Evolutionary conservation across 2,329 filamentous ascomycete species (phyloP).

Genomic region (Claviceps fusiformis): DNA sequence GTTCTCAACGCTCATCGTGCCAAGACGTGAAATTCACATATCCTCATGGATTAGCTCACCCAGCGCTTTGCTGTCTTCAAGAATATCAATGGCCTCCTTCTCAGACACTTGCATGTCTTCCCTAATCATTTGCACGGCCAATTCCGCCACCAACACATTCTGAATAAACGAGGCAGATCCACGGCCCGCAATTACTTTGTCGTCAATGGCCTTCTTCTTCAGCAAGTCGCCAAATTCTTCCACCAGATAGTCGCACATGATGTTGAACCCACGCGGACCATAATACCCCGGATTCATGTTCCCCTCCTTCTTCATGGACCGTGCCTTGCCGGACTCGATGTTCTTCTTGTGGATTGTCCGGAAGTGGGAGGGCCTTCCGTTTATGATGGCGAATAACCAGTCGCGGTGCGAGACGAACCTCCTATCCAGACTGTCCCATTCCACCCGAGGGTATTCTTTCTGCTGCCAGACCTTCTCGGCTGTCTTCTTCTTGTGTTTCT

Average conservation of each 20-base stretch:
- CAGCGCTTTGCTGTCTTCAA: constrained; percentile 53
- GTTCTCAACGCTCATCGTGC: not conserved
- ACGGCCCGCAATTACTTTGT: constrained; percentile 51
- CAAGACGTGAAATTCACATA: constrained; percentile 8
- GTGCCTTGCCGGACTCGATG: constrained; percentile 42
- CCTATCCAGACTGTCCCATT: constrained; percentile 49
- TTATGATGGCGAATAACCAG: constrained; percentile 45
- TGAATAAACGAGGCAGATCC: constrained; percentile 59
- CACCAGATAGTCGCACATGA: constrained; percentile 60
- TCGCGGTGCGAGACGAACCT: constrained; percentile 44
- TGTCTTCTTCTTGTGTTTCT: constrained; percentile 42
- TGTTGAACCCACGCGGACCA: constrained; percentile 56
- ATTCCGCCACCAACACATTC: constrained; percentile 63
- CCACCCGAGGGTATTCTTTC: constrained; percentile 54
- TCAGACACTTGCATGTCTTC: constrained; percentile 37
- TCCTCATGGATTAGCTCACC: constrained; percentile 58
- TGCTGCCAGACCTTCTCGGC: constrained; percentile 34
- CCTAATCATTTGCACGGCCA: constrained; percentile 39
- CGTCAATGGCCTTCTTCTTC: constrained; percentile 46
- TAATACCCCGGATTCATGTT: constrained; percentile 69
- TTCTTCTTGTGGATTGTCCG: constrained; percentile 39
- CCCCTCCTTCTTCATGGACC: constrained; percentile 45
- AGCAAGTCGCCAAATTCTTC: constrained; percentile 44
- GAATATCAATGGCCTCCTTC: constrained; percentile 35
- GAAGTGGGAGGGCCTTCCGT: constrained; percentile 47